phyloP scores from a whole-genome alignment of 495 filamentous ascomycete species.

The Aspergillus saccharolyticus region DNA sequence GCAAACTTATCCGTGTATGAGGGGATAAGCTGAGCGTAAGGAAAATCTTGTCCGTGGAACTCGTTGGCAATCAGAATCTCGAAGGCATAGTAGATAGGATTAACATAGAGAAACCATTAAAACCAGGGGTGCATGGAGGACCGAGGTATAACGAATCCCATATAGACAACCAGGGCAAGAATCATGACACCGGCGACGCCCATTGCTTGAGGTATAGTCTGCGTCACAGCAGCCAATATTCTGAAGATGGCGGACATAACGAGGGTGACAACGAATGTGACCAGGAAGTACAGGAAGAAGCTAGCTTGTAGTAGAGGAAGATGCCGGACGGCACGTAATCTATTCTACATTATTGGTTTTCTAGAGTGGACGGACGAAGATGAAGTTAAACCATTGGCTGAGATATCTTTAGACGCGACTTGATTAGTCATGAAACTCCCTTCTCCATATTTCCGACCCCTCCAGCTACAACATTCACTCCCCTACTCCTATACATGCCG shows the following conservation, averaged over 20 bases:
- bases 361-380: no score
- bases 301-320: no score
- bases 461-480: no score
- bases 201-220: constrained; percentile 55
- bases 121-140: constrained; percentile 35
- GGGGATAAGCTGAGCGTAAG: constrained; percentile 57
- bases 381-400: no score
- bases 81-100: constrained; percentile 54
- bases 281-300: constrained; percentile 74
- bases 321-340: no score
- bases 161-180: constrained; percentile 29
- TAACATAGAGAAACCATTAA: constrained; percentile 52
- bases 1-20: constrained; percentile 23
- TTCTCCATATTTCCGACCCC: no score
- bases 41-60: constrained; percentile 42
- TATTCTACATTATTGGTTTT: no score
- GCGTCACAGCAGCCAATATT: constrained; percentile 66
- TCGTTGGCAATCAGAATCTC: constrained; percentile 45
- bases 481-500: no score
- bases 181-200: constrained; percentile 27
- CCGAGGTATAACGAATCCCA: constrained; percentile 31
- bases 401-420: no score
- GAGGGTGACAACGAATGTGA: constrained; percentile 57
- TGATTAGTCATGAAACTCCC: no score
- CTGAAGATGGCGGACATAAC: constrained; percentile 72